phyloP scores from a whole-genome alignment of 805 yeast species.

The Scheffersomyces coipomensis region DNA sequence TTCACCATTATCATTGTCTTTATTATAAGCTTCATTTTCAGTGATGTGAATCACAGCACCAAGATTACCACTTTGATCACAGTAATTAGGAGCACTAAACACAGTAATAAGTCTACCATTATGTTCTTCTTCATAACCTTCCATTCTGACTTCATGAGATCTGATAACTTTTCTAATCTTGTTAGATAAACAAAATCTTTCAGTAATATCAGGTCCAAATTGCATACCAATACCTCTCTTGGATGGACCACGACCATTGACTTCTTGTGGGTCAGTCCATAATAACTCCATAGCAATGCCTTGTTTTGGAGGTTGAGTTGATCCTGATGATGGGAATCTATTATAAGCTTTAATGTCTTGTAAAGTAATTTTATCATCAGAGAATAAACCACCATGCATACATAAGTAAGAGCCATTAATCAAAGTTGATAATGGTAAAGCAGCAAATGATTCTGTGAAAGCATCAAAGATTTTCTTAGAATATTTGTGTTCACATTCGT shows the following conservation, averaged over 20 bases:
- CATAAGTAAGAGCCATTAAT: constrained; percentile 78
- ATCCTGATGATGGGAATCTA: constrained; percentile 52
- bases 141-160: constrained; percentile 94
- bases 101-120: constrained; percentile 84
- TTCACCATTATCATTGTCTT: constrained; percentile 40
- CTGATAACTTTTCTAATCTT: constrained; percentile 77
- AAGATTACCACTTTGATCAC: constrained; percentile 86
- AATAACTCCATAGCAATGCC: constrained; percentile 95
- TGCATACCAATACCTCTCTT: constrained; percentile 95
- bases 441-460: constrained; percentile 82
- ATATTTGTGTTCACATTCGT: constrained; percentile 91
- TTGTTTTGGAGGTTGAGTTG: constrained; percentile 80
- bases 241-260: constrained; percentile 77
- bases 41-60: constrained; percentile 86
- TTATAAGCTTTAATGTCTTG: constrained; percentile 72
- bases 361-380: constrained; percentile 67
- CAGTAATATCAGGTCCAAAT: constrained; percentile 95
- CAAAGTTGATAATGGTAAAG: constrained; percentile 81
- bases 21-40: constrained; percentile 43
- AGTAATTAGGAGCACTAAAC: constrained; percentile 97
- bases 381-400: constrained; percentile 94
- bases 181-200: constrained; percentile 69
- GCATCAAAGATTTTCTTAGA: constrained; percentile 75
- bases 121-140: constrained; percentile 87
- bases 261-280: constrained; percentile 94